Percentiles rank a stretch among this genome's conserved stretches.
These are phyloP conservation scores for Zygosaccharomyces pseudorouxii DNA, from an alignment of 805 yeast genomes.

Conservation along the genomic window DNA sequence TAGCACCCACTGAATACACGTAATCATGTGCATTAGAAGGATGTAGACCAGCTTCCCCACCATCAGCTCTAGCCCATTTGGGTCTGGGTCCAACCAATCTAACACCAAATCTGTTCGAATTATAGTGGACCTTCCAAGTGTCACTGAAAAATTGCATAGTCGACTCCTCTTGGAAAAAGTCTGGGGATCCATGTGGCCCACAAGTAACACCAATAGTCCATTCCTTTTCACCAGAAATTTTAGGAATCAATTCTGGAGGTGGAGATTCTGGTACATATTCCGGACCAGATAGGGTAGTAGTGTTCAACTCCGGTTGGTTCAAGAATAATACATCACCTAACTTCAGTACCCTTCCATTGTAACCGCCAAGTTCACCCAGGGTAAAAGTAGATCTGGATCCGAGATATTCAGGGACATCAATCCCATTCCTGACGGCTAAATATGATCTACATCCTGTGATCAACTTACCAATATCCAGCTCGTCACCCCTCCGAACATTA, in stretches of 20 bases:
- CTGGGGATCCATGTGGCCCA: constrained; percentile 98
- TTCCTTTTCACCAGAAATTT: constrained; percentile 29
- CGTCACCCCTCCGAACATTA: constrained; percentile 66
- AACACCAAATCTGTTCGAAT: constrained; percentile 95
- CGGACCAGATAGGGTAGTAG: constrained; percentile 71
- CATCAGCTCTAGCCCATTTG: constrained; percentile 91
- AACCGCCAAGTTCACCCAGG: constrained; percentile 87
- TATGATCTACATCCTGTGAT: constrained; percentile 83
- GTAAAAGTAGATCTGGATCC: constrained; percentile 98
- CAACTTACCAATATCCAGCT: constrained; percentile 74
- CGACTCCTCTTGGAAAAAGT: constrained; percentile 76
- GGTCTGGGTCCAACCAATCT: constrained; percentile 95
- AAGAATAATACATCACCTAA: constrained; percentile 87
- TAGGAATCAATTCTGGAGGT: constrained; percentile 43
- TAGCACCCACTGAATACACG: constrained; percentile 93
- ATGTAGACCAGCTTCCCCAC: constrained; percentile 97
- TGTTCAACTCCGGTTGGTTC: constrained; percentile 67
- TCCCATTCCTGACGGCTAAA: constrained; percentile 85
- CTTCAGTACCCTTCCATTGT: constrained; percentile 87
- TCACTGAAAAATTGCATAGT: constrained; percentile 68
- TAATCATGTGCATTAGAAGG: constrained; percentile 99
- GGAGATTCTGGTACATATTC: constrained; percentile 55
- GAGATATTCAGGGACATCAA: constrained; percentile 88
- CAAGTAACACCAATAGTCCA: constrained; percentile 93
- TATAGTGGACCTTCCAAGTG: constrained; percentile 93